Evolutionary conservation across 345 rosid genomes (phyloP).

Genomic region (Microcos paniculata): DNA sequence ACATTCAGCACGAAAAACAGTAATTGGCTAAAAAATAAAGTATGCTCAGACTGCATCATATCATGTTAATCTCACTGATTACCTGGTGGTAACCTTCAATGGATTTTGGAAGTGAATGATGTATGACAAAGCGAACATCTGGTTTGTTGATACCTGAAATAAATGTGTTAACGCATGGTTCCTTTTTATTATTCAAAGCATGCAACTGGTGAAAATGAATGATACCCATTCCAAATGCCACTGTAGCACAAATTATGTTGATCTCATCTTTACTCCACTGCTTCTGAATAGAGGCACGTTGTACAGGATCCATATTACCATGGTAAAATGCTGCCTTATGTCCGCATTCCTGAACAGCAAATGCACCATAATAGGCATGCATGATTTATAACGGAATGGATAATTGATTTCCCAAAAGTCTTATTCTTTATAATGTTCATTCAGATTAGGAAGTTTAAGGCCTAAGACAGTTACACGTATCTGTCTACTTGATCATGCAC

Average conservation of each 20-base stretch:
- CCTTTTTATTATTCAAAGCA: conserved; percentile 19
- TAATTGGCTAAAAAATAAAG: background rate
- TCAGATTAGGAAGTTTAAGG: conserved; percentile 2
- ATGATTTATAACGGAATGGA: conserved; percentile 6
- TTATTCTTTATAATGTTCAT: background rate
- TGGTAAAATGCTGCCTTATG: conserved; percentile 98
- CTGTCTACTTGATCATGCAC: background rate
- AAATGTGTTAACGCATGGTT: conserved; percentile 18
- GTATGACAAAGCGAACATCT: conserved; percentile 98
- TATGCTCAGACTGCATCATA: background rate
- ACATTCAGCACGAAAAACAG: conserved; percentile 6
- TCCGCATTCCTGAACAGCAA: conserved; percentile 64
- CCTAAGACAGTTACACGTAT: background rate
- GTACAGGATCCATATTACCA: conserved; percentile 86
- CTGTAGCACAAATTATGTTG: conserved; percentile 95
- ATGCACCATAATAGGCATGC: conserved; percentile 13
- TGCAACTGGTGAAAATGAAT: conserved; percentile 19
- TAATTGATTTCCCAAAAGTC: conserved; percentile 3
- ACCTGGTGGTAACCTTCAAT: conserved; percentile 99
- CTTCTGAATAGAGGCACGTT: conserved; percentile 74
- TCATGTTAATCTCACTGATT: conserved; percentile 6
- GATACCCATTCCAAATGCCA: conserved; percentile 99
- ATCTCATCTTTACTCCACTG: conserved; percentile 99
- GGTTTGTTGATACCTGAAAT: conserved; percentile 95
- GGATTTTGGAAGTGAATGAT: conserved; percentile 97